Conservation (phyloP, 2,329 filamentous ascomycete genomes). For the Botrytis sinoallii region DNA sequence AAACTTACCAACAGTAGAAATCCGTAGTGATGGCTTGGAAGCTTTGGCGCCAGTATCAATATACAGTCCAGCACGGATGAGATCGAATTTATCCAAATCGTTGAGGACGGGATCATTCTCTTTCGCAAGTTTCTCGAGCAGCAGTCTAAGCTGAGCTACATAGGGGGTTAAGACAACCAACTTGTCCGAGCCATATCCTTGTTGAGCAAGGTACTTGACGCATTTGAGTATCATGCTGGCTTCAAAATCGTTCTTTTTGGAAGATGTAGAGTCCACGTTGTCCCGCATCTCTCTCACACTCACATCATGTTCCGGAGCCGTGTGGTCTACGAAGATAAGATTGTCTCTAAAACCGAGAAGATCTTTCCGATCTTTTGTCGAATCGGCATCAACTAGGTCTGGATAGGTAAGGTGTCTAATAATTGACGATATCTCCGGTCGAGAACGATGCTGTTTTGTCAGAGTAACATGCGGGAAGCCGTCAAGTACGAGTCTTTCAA, state of each 20-base stretch:
- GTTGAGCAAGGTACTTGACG: slow-evolving; percentile 66
- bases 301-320: slow-evolving; percentile 49
- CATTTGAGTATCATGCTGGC: slow-evolving; percentile 62
- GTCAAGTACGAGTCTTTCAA: slow-evolving; percentile 62
- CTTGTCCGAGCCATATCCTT: slow-evolving; percentile 64
- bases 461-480: slow-evolving; percentile 54
- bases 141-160: slow-evolving; percentile 61
- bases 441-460: slow-evolving; percentile 63
- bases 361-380: slow-evolving; percentile 45
- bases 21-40: slow-evolving; percentile 50
- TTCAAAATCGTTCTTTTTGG: slow-evolving; percentile 64
- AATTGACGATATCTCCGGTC: slow-evolving; percentile 62
- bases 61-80: slow-evolving; percentile 59
- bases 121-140: slow-evolving; percentile 51
- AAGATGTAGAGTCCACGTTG: slow-evolving; percentile 42
- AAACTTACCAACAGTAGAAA: slow-evolving; percentile 66
- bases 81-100: slow-evolving; percentile 63
- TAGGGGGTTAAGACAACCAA: slow-evolving; percentile 72
- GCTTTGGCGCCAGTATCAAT: slow-evolving; percentile 49
- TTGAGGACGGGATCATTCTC: slow-evolving; percentile 64
- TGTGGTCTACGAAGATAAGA: slow-evolving; percentile 66
- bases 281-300: slow-evolving; percentile 51
- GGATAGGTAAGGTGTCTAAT: slow-evolving; percentile 60
- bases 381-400: slow-evolving; percentile 52
- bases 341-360: slow-evolving; percentile 57